Evolutionary conservation across 352 stramenopile genomes (phyloP).

Genomic region (Phytophthora rubi): DNA sequence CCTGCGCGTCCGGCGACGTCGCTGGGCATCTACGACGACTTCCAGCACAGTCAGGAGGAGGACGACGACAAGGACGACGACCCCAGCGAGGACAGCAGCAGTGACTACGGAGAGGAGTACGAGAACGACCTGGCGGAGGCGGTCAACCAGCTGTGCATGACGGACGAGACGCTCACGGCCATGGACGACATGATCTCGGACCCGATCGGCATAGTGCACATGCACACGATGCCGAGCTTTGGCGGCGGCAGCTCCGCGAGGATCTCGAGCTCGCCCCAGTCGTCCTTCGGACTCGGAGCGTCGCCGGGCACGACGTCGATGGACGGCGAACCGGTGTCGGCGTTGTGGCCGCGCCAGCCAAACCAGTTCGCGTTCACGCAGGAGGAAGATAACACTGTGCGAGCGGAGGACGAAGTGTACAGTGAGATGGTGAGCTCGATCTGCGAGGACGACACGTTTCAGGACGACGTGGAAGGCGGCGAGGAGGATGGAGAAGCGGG

Average conservation of each 20-base stretch:
- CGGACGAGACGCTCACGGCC: slow-evolving; percentile 53
- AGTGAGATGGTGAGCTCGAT: slow-evolving; percentile 76
- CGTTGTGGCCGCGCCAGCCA: slow-evolving; percentile 79
- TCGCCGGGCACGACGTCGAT: slow-evolving; percentile 69
- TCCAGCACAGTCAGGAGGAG: slow-evolving; percentile 26
- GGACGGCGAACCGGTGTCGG: slow-evolving; percentile 75
- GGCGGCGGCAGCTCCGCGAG: slow-evolving; percentile 34
- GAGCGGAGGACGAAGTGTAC: slow-evolving; percentile 82
- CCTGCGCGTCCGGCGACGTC: slow-evolving; percentile 7
- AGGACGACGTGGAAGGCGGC: slow-evolving; percentile 47
- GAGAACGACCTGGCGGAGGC: slow-evolving; percentile 74
- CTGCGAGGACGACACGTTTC: slow-evolving; percentile 63
- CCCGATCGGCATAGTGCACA: slow-evolving; percentile 55
- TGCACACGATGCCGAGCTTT: slow-evolving; percentile 4
- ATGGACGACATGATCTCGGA: slow-evolving; percentile 62
- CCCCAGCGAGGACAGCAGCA: slow-evolving; percentile 42
- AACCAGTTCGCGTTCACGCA: slow-evolving; percentile 89
- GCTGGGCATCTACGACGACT: slow-evolving; percentile 19
- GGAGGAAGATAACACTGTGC: slow-evolving; percentile 69
- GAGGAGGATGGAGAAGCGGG: slow-evolving; percentile 36
- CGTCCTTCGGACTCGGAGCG: slow-evolving; percentile 65
- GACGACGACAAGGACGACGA: slow-evolving; percentile 19
- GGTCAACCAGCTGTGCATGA: slow-evolving; percentile 76
- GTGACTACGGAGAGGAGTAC: slow-evolving; percentile 68
- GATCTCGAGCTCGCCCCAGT: slow-evolving; percentile 68